These are phyloP conservation scores for Eucalyptus dawsonii DNA, from an alignment of 345 rosid species.

Conservation along the genomic window DNA sequence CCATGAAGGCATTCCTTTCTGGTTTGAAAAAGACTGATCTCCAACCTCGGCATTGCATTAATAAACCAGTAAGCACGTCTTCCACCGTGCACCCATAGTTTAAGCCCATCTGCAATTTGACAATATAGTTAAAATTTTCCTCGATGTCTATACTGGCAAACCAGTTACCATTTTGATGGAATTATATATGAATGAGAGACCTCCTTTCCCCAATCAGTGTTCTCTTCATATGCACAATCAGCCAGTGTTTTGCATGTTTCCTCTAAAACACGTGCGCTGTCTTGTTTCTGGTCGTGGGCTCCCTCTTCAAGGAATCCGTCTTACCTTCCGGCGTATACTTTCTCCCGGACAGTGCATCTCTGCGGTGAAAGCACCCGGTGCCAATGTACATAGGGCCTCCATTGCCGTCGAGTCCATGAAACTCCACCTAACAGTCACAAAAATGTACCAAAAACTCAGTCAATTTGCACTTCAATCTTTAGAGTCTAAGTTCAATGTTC, in stretches of 20 bases:
- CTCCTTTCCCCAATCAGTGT: constrained; percentile 17
- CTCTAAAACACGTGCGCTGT: neutral
- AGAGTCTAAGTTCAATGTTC: neutral
- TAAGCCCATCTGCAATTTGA: constrained; percentile 19
- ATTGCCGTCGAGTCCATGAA: constrained; percentile 6
- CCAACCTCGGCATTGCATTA: constrained; percentile 37
- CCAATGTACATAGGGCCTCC: constrained; percentile 18
- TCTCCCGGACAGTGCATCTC: constrained; percentile 9
- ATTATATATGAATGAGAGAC: neutral
- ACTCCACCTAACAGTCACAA: constrained; percentile 2
- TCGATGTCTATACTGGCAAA: neutral
- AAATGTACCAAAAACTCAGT: neutral
- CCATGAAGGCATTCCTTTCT: constrained; percentile 21
- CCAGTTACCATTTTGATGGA: neutral
- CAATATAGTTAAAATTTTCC: neutral
- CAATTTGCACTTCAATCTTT: neutral
- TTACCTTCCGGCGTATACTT: neutral
- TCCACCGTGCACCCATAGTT: constrained; percentile 29
- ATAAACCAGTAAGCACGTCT: constrained; percentile 28
- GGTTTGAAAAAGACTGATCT: constrained; percentile 17
- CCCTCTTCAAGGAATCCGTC: neutral
- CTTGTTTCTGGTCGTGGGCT: neutral
- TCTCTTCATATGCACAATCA: constrained; percentile 9
- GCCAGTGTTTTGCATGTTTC: constrained; percentile 6
- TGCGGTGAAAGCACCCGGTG: constrained; percentile 22